Evolutionary conservation across 345 rosid genomes (phyloP).

Genomic region (Citrus sinensis): DNA sequence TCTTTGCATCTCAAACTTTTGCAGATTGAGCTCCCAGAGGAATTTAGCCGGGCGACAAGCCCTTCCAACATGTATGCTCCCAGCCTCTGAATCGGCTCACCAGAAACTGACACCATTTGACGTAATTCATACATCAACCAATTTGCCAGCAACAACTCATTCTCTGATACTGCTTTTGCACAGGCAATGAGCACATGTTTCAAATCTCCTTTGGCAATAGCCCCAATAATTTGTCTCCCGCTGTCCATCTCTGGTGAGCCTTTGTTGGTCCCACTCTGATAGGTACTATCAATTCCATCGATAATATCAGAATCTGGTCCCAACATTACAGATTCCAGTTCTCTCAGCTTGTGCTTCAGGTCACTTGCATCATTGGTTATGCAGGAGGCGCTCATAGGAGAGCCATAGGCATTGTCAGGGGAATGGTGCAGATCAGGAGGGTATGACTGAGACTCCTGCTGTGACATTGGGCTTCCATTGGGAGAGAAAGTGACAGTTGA

Average conservation of each 20-base stretch:
- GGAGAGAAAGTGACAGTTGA: conserved; percentile 46
- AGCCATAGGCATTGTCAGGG: conserved; percentile 53
- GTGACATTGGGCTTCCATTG: conserved; percentile 44
- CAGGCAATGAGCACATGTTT: conserved; percentile 61
- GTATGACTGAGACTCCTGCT: conserved; percentile 43
- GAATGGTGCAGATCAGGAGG: conserved; percentile 38
- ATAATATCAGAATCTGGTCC: conserved; percentile 70
- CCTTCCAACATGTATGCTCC: conserved; percentile 97
- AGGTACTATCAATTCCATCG: conserved; percentile 34
- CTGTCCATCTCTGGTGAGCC: conserved; percentile 31
- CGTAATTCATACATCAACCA: conserved; percentile 70
- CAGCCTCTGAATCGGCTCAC: conserved; percentile 92
- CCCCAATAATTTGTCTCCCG: conserved; percentile 52
- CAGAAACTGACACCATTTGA: conserved; percentile 81
- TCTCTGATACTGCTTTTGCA: conserved; percentile 77
- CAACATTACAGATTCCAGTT: conserved; percentile 76
- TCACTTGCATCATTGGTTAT: conserved; percentile 65
- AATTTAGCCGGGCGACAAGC: conserved; percentile 74
- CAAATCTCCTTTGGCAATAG: conserved; percentile 56
- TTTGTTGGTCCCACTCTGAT: conserved; percentile 17
- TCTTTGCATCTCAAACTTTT: conserved; percentile 65
- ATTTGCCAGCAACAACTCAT: conserved; percentile 58
- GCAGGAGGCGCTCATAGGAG: conserved; percentile 70
- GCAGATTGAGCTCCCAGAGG: conserved; percentile 81
- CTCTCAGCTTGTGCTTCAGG: conserved; percentile 66